These are phyloP conservation scores for Aspergillus taichungensis DNA, from an alignment of 495 filamentous ascomycete species.

Conservation along the genomic window DNA sequence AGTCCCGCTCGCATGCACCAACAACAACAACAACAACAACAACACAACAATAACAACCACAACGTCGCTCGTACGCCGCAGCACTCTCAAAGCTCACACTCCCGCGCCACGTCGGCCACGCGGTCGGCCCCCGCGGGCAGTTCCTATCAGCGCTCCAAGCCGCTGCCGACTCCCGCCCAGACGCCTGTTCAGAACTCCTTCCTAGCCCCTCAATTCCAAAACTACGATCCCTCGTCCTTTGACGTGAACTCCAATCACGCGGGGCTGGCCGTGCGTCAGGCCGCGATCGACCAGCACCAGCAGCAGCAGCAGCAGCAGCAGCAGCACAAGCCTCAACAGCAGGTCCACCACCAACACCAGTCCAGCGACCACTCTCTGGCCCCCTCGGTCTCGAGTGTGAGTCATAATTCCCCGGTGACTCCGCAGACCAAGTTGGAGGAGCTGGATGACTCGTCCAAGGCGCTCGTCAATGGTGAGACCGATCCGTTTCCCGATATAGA, in stretches of 20 bases:
- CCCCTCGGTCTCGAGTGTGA: slow-evolving; percentile 47
- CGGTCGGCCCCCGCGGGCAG: slow-evolving; percentile 22
- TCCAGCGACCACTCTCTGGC: slow-evolving; percentile 39
- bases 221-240: slow-evolving; percentile 33
- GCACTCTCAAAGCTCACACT: slow-evolving; percentile 18
- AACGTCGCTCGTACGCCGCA: slow-evolving; percentile 10
- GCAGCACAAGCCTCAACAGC: slow-evolving; percentile 23
- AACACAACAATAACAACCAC: slow-evolving; percentile 4
- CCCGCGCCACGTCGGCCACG: slow-evolving; percentile 23
- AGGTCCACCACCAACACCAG: slow-evolving; percentile 16
- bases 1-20: slow-evolving; percentile 27
- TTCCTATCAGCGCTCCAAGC: slow-evolving; percentile 31
- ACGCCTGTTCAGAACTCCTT: slow-evolving; percentile 39
- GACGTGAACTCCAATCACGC: slow-evolving; percentile 36
- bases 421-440: slow-evolving; percentile 46
- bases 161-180: slow-evolving; percentile 39
- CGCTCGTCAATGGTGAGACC: slow-evolving; percentile 42
- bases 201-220: slow-evolving; percentile 37
- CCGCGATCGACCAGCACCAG: slow-evolving; percentile 48
- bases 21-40: too few species aligned
- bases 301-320: slow-evolving; percentile 27
- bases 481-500: slow-evolving; percentile 32
- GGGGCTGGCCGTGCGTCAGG: slow-evolving; percentile 47
- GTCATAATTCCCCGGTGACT: slow-evolving; percentile 49
- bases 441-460: slow-evolving; percentile 40